Conservation (phyloP, 1,139 yeast species). For the Kodamaea arcana region DNA sequence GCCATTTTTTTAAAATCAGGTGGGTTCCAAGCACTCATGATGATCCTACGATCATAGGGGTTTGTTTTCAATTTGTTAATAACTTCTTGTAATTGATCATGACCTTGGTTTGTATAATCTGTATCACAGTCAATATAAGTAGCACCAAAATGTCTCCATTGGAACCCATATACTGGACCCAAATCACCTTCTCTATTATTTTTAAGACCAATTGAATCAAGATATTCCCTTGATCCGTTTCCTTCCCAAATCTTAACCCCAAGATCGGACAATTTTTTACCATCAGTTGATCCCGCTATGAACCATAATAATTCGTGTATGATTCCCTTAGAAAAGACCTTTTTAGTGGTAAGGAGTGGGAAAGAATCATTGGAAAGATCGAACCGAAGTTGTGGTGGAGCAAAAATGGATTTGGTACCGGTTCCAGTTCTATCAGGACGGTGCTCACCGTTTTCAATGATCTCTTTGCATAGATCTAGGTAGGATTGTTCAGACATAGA, state of each 20-base stretch:
- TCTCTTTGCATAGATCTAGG: conserved; percentile 71
- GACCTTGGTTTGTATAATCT: conserved; percentile 83
- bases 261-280: conserved; percentile 66
- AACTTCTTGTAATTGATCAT: conserved; percentile 80
- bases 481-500: conserved; percentile 67
- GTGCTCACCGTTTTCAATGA: conserved; percentile 79
- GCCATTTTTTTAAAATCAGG: conserved; percentile 94
- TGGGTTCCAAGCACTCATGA: conserved; percentile 97
- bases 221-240: conserved; percentile 90
- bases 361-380: conserved; percentile 65
- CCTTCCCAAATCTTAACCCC: conserved; percentile 99
- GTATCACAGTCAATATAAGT: conserved; percentile 79
- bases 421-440: conserved; percentile 98
- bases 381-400: conserved; percentile 93
- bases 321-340: conserved; percentile 85
- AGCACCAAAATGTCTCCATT: conserved; percentile 99
- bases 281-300: conserved; percentile 85
- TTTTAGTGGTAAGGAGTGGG: conserved; percentile 89
- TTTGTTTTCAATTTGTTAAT: conserved; percentile 76
- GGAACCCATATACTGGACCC: conserved; percentile 98
- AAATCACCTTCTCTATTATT: conserved; percentile 88
- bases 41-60: conserved; percentile 92
- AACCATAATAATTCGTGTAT: conserved; percentile 92
- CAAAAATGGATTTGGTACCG: conserved; percentile 85
- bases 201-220: conserved; percentile 76